Evolutionary conservation across 345 rosid species (phyloP).

Genomic region (Bruguiera sexangula): DNA sequence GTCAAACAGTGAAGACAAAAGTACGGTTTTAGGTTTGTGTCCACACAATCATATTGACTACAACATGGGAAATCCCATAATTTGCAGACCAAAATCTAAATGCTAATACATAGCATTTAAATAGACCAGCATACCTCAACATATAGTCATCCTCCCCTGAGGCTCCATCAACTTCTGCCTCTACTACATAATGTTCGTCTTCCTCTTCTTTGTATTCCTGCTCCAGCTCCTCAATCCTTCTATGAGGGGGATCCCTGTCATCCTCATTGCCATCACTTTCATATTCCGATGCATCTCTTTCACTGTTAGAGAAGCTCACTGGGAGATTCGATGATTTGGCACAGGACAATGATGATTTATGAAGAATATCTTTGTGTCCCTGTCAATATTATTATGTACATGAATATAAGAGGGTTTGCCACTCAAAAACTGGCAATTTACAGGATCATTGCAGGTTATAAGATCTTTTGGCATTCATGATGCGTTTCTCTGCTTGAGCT

Average conservation of each 20-base stretch:
- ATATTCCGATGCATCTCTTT: slow-evolving; percentile 91
- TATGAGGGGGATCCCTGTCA: slow-evolving; percentile 53
- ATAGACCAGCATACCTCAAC: slow-evolving; percentile 45
- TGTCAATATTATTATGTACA: slow-evolving; percentile 20
- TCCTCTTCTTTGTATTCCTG: slow-evolving; percentile 81
- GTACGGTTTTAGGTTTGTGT: too few relatives aligned
- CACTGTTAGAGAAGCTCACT: slow-evolving; percentile 80
- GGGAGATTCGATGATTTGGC: slow-evolving; percentile 65
- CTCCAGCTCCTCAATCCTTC: slow-evolving; percentile 71
- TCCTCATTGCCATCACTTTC: slow-evolving; percentile 87
- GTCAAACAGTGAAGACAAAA: too few relatives aligned
- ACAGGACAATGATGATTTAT: slow-evolving; percentile 51
- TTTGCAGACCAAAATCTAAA: too few relatives aligned
- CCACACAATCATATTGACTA: too few relatives aligned
- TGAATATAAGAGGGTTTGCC: background rate
- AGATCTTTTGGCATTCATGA: slow-evolving; percentile 93
- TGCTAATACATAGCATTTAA: background rate
- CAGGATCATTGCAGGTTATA: slow-evolving; percentile 3
- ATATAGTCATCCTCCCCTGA: slow-evolving; percentile 68
- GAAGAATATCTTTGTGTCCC: slow-evolving; percentile 63
- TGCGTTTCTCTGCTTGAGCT: slow-evolving; percentile 84
- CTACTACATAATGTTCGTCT: slow-evolving; percentile 50
- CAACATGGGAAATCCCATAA: too few relatives aligned
- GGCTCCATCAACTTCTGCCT: slow-evolving; percentile 46
- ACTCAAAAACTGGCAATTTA: background rate